Conservation (phyloP, 805 yeast genomes). For the Kazachstania africana region DNA sequence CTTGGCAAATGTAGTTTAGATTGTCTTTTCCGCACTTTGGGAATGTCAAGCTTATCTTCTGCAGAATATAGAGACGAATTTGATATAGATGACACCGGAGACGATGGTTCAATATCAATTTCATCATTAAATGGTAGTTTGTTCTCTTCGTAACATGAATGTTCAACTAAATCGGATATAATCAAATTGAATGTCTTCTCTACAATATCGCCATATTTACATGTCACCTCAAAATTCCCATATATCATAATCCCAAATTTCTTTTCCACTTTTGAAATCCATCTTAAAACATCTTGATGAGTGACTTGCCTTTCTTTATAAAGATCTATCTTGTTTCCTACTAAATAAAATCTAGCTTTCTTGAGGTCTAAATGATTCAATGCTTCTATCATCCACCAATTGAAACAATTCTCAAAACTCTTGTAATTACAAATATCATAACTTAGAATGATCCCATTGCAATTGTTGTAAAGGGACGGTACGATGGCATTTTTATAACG, state of each 20-base stretch:
- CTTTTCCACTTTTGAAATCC: constrained; percentile 22
- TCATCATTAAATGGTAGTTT: background rate
- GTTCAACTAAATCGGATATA: constrained; percentile 31
- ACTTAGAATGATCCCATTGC: constrained; percentile 34
- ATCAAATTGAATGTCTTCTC: constrained; percentile 29
- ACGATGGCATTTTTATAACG: constrained; percentile 34
- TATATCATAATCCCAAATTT: constrained; percentile 26
- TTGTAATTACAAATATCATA: constrained; percentile 33
- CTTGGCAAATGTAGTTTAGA: background rate
- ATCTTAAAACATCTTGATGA: constrained; percentile 28
- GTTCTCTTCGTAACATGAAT: constrained; percentile 28
- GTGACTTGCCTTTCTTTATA: constrained; percentile 28
- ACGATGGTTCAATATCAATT: background rate
- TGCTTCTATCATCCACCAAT: constrained; percentile 34
- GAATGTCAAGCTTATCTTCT: background rate
- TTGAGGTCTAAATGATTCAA: constrained; percentile 22
- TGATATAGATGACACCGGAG: background rate
- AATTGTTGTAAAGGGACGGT: constrained; percentile 35
- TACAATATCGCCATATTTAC: constrained; percentile 30
- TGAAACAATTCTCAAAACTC: constrained; percentile 28
- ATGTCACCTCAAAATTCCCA: constrained; percentile 37
- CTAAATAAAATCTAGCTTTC: constrained; percentile 30
- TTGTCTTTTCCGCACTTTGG: background rate
- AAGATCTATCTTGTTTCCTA: constrained; percentile 36
- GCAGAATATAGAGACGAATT: background rate